These are phyloP conservation scores for Lactarius akahatsu DNA, from an alignment of 768 basidiomycete genomes.

Conservation along the genomic window DNA sequence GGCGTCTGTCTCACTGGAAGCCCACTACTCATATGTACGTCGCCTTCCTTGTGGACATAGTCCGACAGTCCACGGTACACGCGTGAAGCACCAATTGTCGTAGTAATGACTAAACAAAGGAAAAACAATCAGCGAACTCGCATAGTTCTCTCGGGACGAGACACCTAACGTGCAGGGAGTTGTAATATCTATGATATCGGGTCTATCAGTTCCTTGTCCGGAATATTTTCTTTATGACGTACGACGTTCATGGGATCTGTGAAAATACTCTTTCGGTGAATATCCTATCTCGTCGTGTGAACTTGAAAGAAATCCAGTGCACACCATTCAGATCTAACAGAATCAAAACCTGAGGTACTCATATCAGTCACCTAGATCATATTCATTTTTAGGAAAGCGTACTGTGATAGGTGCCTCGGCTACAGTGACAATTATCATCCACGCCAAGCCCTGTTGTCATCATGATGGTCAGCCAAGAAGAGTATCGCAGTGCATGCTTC, in stretches of 20 bases:
- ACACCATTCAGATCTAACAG: conserved; percentile 10
- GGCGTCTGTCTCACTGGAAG: background rate
- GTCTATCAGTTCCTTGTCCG: no score
- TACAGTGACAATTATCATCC: conserved; percentile 2
- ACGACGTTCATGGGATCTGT: background rate
- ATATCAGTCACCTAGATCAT: background rate
- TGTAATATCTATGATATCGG: no score
- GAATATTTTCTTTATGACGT: no score
- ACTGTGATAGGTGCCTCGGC: conserved; percentile 5
- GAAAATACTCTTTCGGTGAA: background rate
- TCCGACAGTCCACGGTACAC: conserved; percentile 6
- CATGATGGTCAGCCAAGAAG: background rate
- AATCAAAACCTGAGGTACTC: background rate
- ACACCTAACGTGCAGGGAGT: background rate
- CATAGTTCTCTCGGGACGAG: no score
- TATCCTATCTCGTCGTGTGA: background rate
- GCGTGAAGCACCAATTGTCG: background rate
- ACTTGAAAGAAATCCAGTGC: background rate
- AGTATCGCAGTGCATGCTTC: background rate
- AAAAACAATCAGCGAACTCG: background rate
- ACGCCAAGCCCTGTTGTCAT: conserved; percentile 2
- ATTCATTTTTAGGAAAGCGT: background rate
- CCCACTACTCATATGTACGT: background rate
- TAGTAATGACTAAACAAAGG: no score
- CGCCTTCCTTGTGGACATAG: background rate